Base-by-base conservation (phyloP, 2,329 filamentous ascomycete species). In the Claviceps spartinae region DNA sequence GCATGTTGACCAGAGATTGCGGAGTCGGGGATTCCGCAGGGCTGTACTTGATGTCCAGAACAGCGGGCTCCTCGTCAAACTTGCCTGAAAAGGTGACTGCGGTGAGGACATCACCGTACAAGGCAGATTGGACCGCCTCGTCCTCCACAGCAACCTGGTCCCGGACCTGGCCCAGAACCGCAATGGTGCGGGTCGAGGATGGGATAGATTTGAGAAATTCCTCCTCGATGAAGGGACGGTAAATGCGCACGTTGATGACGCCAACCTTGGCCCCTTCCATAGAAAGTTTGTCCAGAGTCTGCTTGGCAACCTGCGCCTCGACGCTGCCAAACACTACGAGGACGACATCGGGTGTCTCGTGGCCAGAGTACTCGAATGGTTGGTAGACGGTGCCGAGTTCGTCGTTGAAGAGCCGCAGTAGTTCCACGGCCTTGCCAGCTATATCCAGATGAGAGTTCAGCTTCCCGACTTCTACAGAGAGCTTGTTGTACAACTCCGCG, bases 141-240 rank as follows among this genome's bases (percentile, higher is more conserved):
- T 97, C 91, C 42, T 80, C 73, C 6, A 93, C 86, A 54, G 83
- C 81, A 54, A 79, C 72, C 56, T 86, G 78, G 58, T 86, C 82
- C 55, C 76, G 70, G 58, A 98, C 91, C 67, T 98, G 93, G 51
- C 93, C 93, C 5, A 98, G 79, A 20, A 97, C 88, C 40, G 85
- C 84, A 57, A 98, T 77, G 56, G 78, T 85, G 69, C 80, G 81
- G 47, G 83, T 79, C 38, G 86, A 86, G 59, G 81, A 74, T 37
- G 93, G 89, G 30, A 98, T 78, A 11, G 80, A 79, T 58, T 85
- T 82, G 56, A 97, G 73, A 76, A 98, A 97, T 49, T 88, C 86
- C 65, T 96, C 89, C 71, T 98, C 93, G 36, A 93, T 81, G 63
- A 98, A 97, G 16, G 93, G 93, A 44, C 91, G 82, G 75, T 97